Base-by-base conservation (phyloP, 345 rosid species). In the Brassica juncea region DNA sequence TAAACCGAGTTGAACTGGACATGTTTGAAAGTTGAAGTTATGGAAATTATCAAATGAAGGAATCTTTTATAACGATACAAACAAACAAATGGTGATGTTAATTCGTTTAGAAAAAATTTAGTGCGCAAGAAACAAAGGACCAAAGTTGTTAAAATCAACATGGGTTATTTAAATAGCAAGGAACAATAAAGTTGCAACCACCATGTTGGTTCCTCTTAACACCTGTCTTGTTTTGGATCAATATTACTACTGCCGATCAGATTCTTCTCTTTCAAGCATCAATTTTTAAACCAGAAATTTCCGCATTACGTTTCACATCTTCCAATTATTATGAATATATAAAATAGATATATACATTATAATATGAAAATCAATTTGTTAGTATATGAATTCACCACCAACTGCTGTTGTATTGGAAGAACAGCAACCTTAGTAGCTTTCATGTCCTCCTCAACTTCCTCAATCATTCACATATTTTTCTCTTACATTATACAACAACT, bases 401-500 rank as follows among this genome's bases (percentile, higher is more conserved):
- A 75, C 73, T 75, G 76, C 62, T 65, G 69, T 70, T 81, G 80
- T 65, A 70, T 81, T 75, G 57, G 68, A 66, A 70, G 68, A 75
- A 71, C 83, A 75, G 64, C 83, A 80, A 80, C 76, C 83, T 71
- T 75, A 81, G 83, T 75, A 81, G 83, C 83, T 81, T 66, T 70
- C 80, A 71, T 71, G 80, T 81, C 77, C 32, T 57, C 83, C 77
- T 80, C 83, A 80, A 75, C 83, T 57, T 75, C 71, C 76, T 71
- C 83, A 80, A 75, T 75, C 69, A 80, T 75, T 66, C 71, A 16
- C 71, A 11, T 62, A 6, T 25, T 44, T 63, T 25, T 66, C 34
- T 21, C 19, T 16, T 23, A 12, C 61, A 42, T 34, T 68, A 67
- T 1, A 1, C 58, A 57, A n/a, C 2, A 58, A 66, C 39, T 58